Evolutionary conservation across 2,329 filamentous ascomycete species (phyloP).

Genomic region (Sarocladium kiliense): DNA sequence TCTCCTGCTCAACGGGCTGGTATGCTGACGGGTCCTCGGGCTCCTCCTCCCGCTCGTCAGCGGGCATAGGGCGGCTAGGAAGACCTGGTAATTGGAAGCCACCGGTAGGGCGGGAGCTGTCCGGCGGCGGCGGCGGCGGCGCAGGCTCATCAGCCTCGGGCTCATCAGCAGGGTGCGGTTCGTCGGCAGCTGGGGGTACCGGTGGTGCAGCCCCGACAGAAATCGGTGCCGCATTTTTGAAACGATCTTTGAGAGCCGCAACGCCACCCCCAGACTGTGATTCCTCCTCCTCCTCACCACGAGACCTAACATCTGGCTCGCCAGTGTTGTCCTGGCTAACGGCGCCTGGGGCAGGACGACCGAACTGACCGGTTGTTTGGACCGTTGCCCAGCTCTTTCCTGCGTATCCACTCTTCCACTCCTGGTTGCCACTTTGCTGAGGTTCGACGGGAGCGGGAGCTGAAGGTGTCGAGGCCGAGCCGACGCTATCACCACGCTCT

Average conservation of each 20-base stretch:
- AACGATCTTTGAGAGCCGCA: conserved; percentile 72
- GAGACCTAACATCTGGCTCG: conserved; percentile 25
- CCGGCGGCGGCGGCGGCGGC: conserved; percentile 49
- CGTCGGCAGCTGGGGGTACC: conserved; percentile 30
- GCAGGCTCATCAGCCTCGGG: conserved; percentile 41
- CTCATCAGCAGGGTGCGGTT: conserved; percentile 11
- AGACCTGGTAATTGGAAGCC: conserved; percentile 77
- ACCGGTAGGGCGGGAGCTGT: conserved; percentile 64
- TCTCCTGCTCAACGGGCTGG: conserved; percentile 31
- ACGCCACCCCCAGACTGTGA: conserved; percentile 61
- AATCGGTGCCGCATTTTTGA: conserved; percentile 72
- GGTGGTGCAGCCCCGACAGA: conserved; percentile 39
- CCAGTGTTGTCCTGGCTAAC: conserved; percentile 53
- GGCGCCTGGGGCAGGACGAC: conserved; percentile 51
- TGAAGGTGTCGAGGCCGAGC: conserved; percentile 35
- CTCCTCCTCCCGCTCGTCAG: conserved; percentile 52
- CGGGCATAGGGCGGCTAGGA: conserved; percentile 52
- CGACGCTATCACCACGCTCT: conserved; percentile 51
- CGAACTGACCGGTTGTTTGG: conserved; percentile 62
- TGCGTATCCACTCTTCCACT: conserved; percentile 88
- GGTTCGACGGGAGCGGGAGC: conserved; percentile 49
- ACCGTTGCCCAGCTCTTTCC: conserved; percentile 90
- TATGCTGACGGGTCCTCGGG: conserved; percentile 44
- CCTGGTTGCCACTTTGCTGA: conserved; percentile 65
- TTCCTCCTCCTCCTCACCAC: conserved; percentile 42